Evolutionary conservation across 305 asterid species (phyloP).

Genomic region (Coffea humblotiana): DNA sequence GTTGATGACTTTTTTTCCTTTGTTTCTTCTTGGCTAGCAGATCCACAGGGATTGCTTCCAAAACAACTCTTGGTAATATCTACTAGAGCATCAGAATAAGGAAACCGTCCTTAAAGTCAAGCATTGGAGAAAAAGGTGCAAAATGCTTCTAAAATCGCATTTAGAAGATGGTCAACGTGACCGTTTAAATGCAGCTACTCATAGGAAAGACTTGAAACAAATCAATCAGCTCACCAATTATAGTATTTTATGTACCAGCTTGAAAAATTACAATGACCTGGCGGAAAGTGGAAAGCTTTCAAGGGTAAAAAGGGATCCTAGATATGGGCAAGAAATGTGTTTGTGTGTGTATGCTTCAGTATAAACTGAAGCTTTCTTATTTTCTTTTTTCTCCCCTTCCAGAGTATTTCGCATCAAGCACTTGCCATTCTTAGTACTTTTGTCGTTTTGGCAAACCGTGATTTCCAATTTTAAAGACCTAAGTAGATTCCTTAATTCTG

Average conservation of each 20-base stretch:
- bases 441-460: not conserved
- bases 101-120: too few relatives aligned
- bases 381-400: not conserved
- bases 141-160: not conserved
- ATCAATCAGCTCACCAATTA: not conserved
- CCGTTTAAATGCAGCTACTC: not conserved
- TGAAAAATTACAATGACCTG: not conserved
- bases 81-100: not conserved
- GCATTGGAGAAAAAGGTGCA: not conserved
- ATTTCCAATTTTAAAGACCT: not conserved
- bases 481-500: not conserved
- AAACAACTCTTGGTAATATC: slow-evolving; percentile 17
- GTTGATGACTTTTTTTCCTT: slow-evolving; percentile 11
- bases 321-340: not conserved
- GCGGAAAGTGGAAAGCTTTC: not conserved
- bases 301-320: not conserved
- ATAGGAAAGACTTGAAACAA: slow-evolving; percentile 7
- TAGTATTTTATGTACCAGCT: not conserved
- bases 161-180: not conserved
- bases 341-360: not conserved
- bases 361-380: not conserved
- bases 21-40: slow-evolving; percentile 12
- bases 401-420: not conserved
- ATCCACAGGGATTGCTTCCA: slow-evolving; percentile 16
- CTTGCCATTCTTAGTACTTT: not conserved